These are phyloP conservation scores for Lentinula aciculospora DNA, from an alignment of 768 basidiomycete genomes.

Conservation along the genomic window DNA sequence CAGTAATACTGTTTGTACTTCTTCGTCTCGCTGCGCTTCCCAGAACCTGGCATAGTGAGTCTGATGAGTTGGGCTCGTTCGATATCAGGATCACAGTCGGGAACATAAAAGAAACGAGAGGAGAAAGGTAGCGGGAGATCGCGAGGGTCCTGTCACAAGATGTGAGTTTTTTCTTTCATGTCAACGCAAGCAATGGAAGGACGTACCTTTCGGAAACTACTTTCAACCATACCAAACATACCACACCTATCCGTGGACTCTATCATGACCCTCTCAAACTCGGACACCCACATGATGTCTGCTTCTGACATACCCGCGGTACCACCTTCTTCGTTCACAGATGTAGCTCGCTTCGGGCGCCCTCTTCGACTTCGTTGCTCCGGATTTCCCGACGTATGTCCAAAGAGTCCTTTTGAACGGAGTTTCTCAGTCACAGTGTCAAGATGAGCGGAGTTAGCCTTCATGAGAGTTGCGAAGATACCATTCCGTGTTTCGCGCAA, in stretches of 20 bases:
- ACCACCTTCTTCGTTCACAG: not conserved
- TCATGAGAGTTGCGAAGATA: slow-evolving; percentile 41
- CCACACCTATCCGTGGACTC: slow-evolving; percentile 40
- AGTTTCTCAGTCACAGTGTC: slow-evolving; percentile 15
- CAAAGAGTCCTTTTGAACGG: not conserved
- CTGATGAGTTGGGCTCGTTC: slow-evolving; percentile 63
- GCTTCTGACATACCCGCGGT: not conserved
- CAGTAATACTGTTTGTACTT: slow-evolving; percentile 86
- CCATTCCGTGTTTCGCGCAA: slow-evolving; percentile 41
- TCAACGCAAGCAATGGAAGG: not conserved
- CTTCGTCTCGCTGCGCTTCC: slow-evolving; percentile 72
- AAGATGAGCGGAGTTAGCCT: slow-evolving; percentile 42
- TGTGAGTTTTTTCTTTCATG: not conserved
- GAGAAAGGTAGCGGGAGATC: slow-evolving; percentile 45
- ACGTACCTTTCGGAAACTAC: slow-evolving; percentile 48
- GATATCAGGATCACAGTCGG: slow-evolving; percentile 63
- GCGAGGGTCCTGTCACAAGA: slow-evolving; percentile 35
- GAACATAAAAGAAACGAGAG: slow-evolving; percentile 73
- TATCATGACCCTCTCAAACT: slow-evolving; percentile 44
- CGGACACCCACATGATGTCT: slow-evolving; percentile 6
- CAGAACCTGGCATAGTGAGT: slow-evolving; percentile 72
- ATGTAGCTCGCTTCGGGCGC: not conserved
- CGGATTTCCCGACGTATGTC: not conserved
- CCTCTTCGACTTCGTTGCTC: not conserved
- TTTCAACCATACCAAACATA: slow-evolving; percentile 70